Conservation (phyloP, 2,329 filamentous ascomycete species). For the Fusarium sp. region DNA sequence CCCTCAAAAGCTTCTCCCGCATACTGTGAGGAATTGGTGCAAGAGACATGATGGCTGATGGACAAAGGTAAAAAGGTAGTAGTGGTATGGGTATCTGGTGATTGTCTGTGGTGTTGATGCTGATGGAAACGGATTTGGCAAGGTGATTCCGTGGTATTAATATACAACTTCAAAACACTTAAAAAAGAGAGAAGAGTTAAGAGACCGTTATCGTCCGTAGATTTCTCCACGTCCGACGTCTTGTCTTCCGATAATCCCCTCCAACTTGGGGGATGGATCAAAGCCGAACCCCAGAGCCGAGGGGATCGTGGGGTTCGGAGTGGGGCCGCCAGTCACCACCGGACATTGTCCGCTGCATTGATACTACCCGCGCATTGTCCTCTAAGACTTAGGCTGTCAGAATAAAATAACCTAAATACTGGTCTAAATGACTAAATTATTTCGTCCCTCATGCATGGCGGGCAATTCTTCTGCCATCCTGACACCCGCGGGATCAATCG, state of each 20-base stretch:
- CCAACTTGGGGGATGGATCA: neutral
- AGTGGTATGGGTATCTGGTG: too few species aligned
- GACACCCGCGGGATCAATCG: neutral
- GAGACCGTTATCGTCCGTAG: neutral
- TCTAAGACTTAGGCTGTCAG: neutral
- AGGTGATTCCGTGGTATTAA: constrained; percentile 16
- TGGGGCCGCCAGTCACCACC: constrained; percentile 3
- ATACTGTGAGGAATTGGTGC: constrained; percentile 40
- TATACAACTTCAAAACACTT: neutral
- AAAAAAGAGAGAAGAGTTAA: neutral
- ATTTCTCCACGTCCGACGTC: neutral
- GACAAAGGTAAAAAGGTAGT: rapidly evolving
- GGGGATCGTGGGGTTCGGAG: constrained; percentile 20
- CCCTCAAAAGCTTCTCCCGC: constrained; percentile 43
- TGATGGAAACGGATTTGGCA: neutral
- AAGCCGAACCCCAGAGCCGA: constrained; percentile 1
- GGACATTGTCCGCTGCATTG: neutral
- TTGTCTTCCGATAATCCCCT: neutral
- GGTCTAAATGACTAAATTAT: rapidly evolving
- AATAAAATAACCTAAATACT: rapidly evolving
- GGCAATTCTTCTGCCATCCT: neutral
- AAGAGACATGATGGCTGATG: constrained; percentile 27
- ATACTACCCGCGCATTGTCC: neutral
- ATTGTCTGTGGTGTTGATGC: neutral
- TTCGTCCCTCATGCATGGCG: neutral